These are phyloP conservation scores for Botrytis galanthina DNA, from an alignment of 2,329 filamentous ascomycete species.

Conservation along the genomic window DNA sequence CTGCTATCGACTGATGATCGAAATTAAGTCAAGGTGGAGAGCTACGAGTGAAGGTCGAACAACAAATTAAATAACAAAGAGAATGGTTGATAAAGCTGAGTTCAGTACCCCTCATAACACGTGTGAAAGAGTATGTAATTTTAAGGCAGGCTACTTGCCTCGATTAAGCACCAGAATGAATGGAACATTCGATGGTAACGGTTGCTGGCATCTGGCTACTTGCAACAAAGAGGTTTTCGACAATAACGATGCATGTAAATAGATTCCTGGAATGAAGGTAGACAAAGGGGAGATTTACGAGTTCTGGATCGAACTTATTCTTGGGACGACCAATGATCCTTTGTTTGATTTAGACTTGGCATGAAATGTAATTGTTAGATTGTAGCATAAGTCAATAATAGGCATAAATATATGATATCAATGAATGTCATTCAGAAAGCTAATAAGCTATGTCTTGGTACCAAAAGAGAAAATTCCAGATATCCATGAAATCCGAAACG, in stretches of 20 bases:
- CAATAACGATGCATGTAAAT: not conserved
- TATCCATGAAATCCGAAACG: not conserved
- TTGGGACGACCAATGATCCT: not conserved
- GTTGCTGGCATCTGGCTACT: not conserved
- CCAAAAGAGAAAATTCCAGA: not conserved
- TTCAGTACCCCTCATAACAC: not conserved
- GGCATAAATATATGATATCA: not conserved
- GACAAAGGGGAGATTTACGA: not conserved
- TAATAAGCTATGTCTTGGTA: not conserved
- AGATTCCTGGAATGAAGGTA: not conserved
- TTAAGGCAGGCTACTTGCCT: not conserved
- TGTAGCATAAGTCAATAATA: not conserved
- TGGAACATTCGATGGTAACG: constrained; percentile 7
- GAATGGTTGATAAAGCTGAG: not conserved
- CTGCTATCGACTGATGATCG: not conserved
- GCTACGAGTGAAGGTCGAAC: not conserved
- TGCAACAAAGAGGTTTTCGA: not conserved
- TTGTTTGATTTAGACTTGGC: not conserved
- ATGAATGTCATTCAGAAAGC: not conserved
- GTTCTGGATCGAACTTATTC: not conserved
- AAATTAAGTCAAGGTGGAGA: not conserved
- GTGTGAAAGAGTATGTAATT: not conserved
- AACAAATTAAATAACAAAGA: constrained; percentile 1
- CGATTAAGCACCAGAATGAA: not conserved
- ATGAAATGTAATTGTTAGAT: not conserved